Evolutionary conservation across 2,329 filamentous ascomycete species (phyloP).

Genomic region (Gyromitra esculenta): DNA sequence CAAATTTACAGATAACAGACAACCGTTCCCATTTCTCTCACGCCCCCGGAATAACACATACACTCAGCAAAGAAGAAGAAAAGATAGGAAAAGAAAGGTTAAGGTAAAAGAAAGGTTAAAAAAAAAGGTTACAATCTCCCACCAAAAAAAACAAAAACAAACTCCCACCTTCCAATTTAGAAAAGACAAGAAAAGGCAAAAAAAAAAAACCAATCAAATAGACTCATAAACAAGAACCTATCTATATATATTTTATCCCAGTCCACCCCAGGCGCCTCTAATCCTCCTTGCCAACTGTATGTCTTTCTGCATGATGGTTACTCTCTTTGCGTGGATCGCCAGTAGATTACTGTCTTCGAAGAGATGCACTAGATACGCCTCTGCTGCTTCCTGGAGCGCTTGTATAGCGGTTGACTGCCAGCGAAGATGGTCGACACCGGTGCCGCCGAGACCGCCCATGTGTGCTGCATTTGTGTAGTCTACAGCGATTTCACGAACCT

Average conservation of each 20-base stretch:
- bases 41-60: too few species aligned
- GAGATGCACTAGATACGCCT: conserved; percentile 94
- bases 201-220: background rate
- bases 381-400: conserved; percentile 92
- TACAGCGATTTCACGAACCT: conserved; percentile 68
- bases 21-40: background rate
- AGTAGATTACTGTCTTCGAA: conserved; percentile 97
- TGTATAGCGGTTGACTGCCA: conserved; percentile 97
- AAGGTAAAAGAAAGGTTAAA: conserved; percentile 3
- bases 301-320: conserved; percentile 98
- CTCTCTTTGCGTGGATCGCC: conserved; percentile 94
- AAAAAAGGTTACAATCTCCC: background rate
- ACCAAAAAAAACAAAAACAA: background rate
- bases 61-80: background rate
- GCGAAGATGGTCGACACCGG: conserved; percentile 74
- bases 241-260: conserved; percentile 60
- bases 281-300: conserved; percentile 89
- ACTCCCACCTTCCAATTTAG: conserved; percentile 10
- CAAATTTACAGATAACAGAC: too few species aligned
- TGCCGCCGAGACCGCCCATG: conserved; percentile 65
- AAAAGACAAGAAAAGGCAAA: background rate
- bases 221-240: conserved; percentile 7
- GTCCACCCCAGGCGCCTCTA: conserved; percentile 78
- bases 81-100: background rate
- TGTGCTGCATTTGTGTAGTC: conserved; percentile 56